Percentiles rank a stretch among this genome's conserved stretches.
Conservation (phyloP, 1,139 yeast genomes). For the Kodamaea sp. region DNA sequence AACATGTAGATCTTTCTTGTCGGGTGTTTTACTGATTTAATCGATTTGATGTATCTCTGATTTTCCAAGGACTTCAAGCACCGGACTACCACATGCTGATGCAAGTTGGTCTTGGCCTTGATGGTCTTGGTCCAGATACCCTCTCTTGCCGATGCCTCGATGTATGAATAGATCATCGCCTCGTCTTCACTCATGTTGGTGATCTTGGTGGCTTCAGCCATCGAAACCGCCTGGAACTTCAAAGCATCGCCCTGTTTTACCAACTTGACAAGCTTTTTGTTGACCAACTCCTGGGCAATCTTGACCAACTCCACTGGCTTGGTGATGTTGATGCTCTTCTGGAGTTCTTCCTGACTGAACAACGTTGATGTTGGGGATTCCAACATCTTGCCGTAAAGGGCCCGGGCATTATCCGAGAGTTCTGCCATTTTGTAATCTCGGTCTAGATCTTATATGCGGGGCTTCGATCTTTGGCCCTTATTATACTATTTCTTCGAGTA, state of each 20-base stretch:
- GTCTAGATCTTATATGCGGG: too few species aligned
- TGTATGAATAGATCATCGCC: slow-evolving; percentile 85
- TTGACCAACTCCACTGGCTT: slow-evolving; percentile 52
- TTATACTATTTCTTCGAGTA: too few species aligned
- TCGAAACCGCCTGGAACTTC: slow-evolving; percentile 71
- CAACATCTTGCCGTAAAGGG: slow-evolving; percentile 62
- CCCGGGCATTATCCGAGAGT: slow-evolving; percentile 51
- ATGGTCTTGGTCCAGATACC: slow-evolving; percentile 96
- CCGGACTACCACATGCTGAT: slow-evolving; percentile 86
- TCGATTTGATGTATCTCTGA: slow-evolving; percentile 84
- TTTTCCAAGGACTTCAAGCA: slow-evolving; percentile 82
- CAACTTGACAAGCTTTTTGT: slow-evolving; percentile 66
- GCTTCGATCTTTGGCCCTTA: too few species aligned
- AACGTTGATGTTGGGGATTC: slow-evolving; percentile 45
- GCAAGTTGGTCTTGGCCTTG: slow-evolving; percentile 86
- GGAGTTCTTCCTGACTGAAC: slow-evolving; percentile 63
- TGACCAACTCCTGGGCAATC: slow-evolving; percentile 65
- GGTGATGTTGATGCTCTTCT: slow-evolving; percentile 37
- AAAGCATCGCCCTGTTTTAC: slow-evolving; percentile 64
- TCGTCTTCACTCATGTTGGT: slow-evolving; percentile 83
- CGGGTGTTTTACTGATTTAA: slow-evolving; percentile 93
- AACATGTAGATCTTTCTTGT: slow-evolving; percentile 96
- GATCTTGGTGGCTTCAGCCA: slow-evolving; percentile 68
- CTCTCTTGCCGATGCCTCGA: slow-evolving; percentile 91
- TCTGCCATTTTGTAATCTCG: slow-evolving; percentile 10